Base-by-base conservation (phyloP, 768 basidiomycete genomes). In the Russula olivacea region DNA sequence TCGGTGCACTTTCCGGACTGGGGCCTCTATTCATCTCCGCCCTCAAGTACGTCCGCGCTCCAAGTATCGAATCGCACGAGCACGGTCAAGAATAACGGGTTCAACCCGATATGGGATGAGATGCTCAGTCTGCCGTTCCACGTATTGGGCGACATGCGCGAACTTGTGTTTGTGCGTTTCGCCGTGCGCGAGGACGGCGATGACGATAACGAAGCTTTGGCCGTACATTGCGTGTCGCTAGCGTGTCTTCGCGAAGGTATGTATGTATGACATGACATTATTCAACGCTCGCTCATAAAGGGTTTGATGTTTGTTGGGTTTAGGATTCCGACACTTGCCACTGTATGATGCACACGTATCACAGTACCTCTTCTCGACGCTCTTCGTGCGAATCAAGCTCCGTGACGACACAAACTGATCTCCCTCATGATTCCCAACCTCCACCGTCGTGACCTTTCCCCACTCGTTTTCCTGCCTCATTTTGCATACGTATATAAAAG, bases 21-120 rank as follows among this genome's bases (percentile, higher is more conserved):
- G 89, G 71, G 73, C 36, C 72, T 75, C 45, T 68, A 70, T 12
- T 70, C 74, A 0, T 71, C 69, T 58, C 67, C 71, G 21, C 74
- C 68, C 1, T 65, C 70, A 2, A 72, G 75, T 34, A 66, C 72
- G 6, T 69, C 77, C 4, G 77, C 79, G 32, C 76, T 80, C 25
- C 78, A 80, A 6, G 72, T 86, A n/a, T 78, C 79, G 4, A 72
- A 73, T 59, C 79, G 81, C 48, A 96, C 92, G 4, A 75, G 74
- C 23, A 76, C 80, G 0, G 83, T 95, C 59, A 85, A 83, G 74
- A 88, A 91, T 72, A 95, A 95, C 71, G 92, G 94, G 0, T 94
- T 96, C 77, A 97, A 97, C 73, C 96, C 96, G 0, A 75, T 83
- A 1, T 98, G 94, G 91, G 80, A 91, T 65, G 84, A 93, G 69